Evolutionary conservation across 208 protist species (phyloP), one percentile per base, ranked within the genome.

Genomic region (Trypanosomatidae sp.): DNA sequence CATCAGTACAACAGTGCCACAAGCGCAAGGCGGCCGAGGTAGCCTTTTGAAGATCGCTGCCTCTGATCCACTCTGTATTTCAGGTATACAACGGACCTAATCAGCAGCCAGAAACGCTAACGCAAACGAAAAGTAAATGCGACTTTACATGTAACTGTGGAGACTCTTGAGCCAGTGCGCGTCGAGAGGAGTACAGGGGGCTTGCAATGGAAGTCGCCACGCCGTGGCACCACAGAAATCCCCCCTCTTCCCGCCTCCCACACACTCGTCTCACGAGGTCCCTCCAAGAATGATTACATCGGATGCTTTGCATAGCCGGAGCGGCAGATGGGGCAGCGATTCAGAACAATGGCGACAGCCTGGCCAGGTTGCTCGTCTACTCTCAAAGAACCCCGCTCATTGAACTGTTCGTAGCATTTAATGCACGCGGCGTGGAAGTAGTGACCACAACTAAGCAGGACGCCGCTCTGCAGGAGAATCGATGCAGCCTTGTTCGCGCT

Each of bases 391-490:
- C 70, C 71, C 78, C 82, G 85, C 60, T 90, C 83, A 15, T 85
- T 83, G 71, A 89, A 94, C 8, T 65, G 77, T 77, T 97, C 90
- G 85, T 94, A 95, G n/a, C 74, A 74, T 0, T 69, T 62, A 12
- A 97, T 80, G 73, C 92, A 97, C 19, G 79, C 59, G 19, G 81
- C 76, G 79, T 97, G 92, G 50, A 94, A 94, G 71, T 77, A 90
- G 67, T 97, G 90, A 7, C 89, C 87, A 77, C 92, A 97, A 74
- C 92, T 97, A 2, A 97, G 77, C 33, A 97, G 87, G 12, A 91
- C 71, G 28, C 87, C 88, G n/a, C 66, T 73, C 5, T 49, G 76
- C 1, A 66, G 65, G 0, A 8, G 30, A 19, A 49, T 15, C 55
- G 4, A 36, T 9, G 68, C 55, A 56, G 19, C 28, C 30, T 69